Conservation (phyloP, 2,329 filamentous ascomycete genomes). For the Phialophora tarda region DNA sequence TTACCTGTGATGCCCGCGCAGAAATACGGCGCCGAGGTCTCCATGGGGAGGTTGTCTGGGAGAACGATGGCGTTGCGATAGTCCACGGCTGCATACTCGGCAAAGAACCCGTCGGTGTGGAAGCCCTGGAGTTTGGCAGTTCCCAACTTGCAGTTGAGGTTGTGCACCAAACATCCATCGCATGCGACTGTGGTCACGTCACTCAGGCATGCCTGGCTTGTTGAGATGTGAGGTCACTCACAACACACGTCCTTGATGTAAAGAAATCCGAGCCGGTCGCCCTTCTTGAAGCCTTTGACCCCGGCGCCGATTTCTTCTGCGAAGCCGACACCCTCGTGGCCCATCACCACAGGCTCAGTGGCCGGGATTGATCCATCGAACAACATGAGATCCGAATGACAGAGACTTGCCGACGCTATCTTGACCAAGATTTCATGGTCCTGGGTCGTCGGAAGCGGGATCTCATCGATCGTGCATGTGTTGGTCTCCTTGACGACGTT, state of each 20-base stretch:
- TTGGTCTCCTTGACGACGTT: not conserved
- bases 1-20: not conserved
- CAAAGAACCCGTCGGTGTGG: not conserved
- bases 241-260: not conserved
- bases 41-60: not conserved
- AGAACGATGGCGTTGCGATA: not conserved
- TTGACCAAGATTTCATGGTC: not conserved
- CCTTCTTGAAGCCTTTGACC: not conserved
- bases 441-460: not conserved
- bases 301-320: not conserved
- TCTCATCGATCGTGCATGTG: not conserved
- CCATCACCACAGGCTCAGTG: not conserved
- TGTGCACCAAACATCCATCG: not conserved
- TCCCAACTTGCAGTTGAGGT: not conserved
- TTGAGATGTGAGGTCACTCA: not conserved
- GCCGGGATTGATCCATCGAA: not conserved
- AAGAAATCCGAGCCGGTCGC: not conserved
- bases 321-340: not conserved
- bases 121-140: not conserved
- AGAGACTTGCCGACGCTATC: not conserved
- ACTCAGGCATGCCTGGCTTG: not conserved
- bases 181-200: not conserved
- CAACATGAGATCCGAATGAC: not conserved
- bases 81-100: not conserved
- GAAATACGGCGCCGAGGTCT: not conserved